Conservation (phyloP, 495 filamentous ascomycete genomes). For the Aspergillus incahuasiensis region DNA sequence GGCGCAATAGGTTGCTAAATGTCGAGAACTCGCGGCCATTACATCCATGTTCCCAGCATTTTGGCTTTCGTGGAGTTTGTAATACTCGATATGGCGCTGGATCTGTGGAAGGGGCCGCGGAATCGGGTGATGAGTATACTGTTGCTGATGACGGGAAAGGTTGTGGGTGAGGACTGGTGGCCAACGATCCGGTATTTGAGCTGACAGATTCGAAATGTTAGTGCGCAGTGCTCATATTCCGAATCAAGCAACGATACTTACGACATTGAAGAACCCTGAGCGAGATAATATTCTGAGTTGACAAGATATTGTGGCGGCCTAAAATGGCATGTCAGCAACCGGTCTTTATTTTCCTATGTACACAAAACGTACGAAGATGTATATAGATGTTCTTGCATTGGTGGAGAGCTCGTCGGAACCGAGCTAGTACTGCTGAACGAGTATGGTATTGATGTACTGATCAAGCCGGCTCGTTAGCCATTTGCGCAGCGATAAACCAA, state of each 20-base stretch:
- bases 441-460: conserved; percentile 20
- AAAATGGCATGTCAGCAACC: background rate
- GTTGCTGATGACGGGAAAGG: conserved; percentile 25
- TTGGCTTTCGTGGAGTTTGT: conserved; percentile 75
- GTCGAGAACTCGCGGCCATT: conserved; percentile 92
- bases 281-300: conserved; percentile 28
- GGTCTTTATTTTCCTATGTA: too few relatives aligned
- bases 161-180: conserved; percentile 28
- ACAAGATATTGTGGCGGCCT: conserved; percentile 23
- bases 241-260: conserved; percentile 9
- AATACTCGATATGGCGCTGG: conserved; percentile 58
- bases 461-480: background rate
- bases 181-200: conserved; percentile 20
- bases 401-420: conserved; percentile 17
- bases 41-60: conserved; percentile 95
- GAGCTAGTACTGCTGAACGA: conserved; percentile 19
- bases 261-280: conserved; percentile 24
- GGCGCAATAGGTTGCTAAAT: conserved; percentile 87
- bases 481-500: background rate
- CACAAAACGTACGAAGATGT: conserved; percentile 14
- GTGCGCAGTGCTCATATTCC: background rate
- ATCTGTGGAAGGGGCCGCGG: conserved; percentile 26
- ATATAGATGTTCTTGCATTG: conserved; percentile 20
- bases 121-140: conserved; percentile 30
- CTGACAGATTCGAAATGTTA: conserved; percentile 11